Percentiles rank a stretch among this genome's conserved stretches.
These are phyloP conservation scores for Wakefieldia striispora DNA, from an alignment of 768 basidiomycete species.

Conservation along the genomic window DNA sequence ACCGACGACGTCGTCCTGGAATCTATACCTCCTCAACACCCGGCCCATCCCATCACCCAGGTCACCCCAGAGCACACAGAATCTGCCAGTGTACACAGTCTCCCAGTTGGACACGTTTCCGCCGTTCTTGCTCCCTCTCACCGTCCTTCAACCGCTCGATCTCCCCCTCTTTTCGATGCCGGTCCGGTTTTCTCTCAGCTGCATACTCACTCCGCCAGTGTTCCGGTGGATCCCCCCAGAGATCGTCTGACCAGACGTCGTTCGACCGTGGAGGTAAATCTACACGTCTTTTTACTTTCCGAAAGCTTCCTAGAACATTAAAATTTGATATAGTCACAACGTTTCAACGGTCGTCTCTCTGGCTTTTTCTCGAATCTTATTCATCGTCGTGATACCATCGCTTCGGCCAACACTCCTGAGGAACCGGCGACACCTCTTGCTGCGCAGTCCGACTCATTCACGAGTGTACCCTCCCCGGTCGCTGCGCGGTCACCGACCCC, in stretches of 20 bases:
- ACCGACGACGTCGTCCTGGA: not conserved
- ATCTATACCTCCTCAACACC: not conserved
- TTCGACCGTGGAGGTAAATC: conserved; percentile 56
- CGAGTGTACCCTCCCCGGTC: conserved; percentile 55
- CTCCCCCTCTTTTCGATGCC: conserved; percentile 11
- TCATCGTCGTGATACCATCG: conserved; percentile 58
- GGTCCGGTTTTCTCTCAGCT: not conserved
- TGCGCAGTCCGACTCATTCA: conserved; percentile 35
- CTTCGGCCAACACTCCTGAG: conserved; percentile 32
- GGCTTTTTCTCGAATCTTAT: conserved; percentile 84
- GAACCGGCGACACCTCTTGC: conserved; percentile 30
- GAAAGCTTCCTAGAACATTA: conserved; percentile 5
- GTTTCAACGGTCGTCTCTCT: conserved; percentile 72
- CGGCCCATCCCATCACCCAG: conserved; percentile 36
- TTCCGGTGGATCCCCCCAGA: conserved; percentile 23
- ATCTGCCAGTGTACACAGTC: conserved; percentile 55
- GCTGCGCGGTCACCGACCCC: conserved; percentile 59
- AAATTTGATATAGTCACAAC: conserved; percentile 38
- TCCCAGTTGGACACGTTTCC: conserved; percentile 54
- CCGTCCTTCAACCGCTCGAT: conserved; percentile 35
- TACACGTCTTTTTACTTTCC: conserved; percentile 2
- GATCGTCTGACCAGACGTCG: conserved; percentile 47
- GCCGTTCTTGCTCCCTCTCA: conserved; percentile 35
- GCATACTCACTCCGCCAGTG: conserved; percentile 11
- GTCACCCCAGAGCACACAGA: conserved; percentile 42